Evolutionary conservation across 169 alveolate species (phyloP).

Genomic region (Babesia sp.): DNA sequence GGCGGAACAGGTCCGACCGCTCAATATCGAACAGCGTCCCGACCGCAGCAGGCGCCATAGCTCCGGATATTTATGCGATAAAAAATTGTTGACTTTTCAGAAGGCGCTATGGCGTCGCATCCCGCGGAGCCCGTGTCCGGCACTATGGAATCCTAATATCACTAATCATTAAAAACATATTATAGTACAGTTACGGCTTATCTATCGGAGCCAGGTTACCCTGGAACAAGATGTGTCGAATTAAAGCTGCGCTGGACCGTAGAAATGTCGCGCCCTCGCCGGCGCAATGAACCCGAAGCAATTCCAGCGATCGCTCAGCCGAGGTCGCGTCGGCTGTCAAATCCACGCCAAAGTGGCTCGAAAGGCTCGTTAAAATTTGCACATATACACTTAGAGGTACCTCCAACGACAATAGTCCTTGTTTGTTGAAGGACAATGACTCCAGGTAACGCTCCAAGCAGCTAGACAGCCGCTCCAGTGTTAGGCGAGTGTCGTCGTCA

Average conservation of each 20-base stretch:
- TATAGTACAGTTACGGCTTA: not conserved
- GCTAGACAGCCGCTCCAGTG: not conserved
- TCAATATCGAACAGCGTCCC: constrained; percentile 51
- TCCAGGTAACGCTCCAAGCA: constrained; percentile 8
- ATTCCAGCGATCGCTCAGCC: constrained; percentile 10
- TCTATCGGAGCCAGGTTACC: not conserved
- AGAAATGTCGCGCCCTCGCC: not conserved
- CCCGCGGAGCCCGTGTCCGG: not conserved
- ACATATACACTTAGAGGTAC: not conserved
- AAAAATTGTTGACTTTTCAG: not conserved
- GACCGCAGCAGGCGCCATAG: constrained; percentile 28
- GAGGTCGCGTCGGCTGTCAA: not conserved
- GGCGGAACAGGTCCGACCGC: constrained; percentile 34
- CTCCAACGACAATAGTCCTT: not conserved
- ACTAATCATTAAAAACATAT: not conserved
- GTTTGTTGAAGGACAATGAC: not conserved
- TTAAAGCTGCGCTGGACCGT: not conserved
- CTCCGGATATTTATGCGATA: constrained; percentile 15
- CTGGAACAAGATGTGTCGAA: constrained; percentile 38
- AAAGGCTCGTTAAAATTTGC: not conserved
- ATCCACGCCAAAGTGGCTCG: not conserved
- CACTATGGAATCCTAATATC: not conserved
- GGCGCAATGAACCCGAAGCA: not conserved
- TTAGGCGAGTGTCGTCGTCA: not conserved
- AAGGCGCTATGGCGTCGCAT: too few relatives aligned